Evolutionary conservation across 148 eudicot species (phyloP), one percentile per base, ranked within the genome.

Genomic region (Pouteria glomerata): DNA sequence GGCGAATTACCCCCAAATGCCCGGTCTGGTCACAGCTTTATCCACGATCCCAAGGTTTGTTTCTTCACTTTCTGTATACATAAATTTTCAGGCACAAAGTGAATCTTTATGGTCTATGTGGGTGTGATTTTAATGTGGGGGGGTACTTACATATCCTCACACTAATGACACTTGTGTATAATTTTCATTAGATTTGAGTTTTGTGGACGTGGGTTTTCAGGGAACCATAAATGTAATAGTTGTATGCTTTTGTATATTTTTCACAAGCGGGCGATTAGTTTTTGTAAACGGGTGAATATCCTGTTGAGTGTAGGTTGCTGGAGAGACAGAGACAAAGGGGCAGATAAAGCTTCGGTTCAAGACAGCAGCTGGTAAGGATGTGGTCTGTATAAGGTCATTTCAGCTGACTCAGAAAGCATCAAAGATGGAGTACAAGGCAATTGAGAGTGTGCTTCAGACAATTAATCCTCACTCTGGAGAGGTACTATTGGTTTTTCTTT

Each of bases 1-100:
- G 98, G 98, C 16, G 98, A 95, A 82, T 75, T 95, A 77, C 98
- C 98, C 21, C 98, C 98, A 2, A 91, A 91, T 85, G 97, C 96
- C 70, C 82, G 98, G 79, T 91, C 97, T 45, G 98, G 98, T 53
- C 98, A 95, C 77, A 91, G 98, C 76, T 95, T 95, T 79, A 82
- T 95, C 72, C 98, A 95, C 74, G 98, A 95, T 69, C 98, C 98
- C 24, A 95, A 95, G 98, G 98, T 92, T n/a, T 63, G 4, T 74
- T 23, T 31, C 58, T 72, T 23, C 19, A 62, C 65, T 48, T 55
- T 21, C 19, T 52, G 4, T 50, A 16, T 61, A 1, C 35, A 35
- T 24, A 42, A 42, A 56, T 27, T 13, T n/a, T 37, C 21, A 1
- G 8, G n/a, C 21, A 37, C 3, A 14, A 47, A 27, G 8, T 42